Evolutionary conservation across 1,284 basidiomycete species (phyloP).

Genomic region (Trichosporon ovoides): DNA sequence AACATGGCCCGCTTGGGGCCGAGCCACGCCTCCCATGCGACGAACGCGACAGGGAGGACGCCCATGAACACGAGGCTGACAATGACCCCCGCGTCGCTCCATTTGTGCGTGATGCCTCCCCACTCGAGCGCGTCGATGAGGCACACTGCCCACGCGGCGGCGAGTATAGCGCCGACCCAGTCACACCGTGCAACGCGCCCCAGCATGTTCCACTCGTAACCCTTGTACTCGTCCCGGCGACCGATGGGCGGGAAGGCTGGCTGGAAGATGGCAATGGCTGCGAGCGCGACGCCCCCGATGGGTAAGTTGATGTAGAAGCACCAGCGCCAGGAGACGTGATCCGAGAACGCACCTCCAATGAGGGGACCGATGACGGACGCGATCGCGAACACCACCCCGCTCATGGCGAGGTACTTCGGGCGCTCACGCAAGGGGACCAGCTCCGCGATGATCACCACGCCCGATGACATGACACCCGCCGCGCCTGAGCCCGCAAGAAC

Average conservation of each 20-base stretch:
- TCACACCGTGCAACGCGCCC: conserved; percentile 37
- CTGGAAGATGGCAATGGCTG: conserved; percentile 31
- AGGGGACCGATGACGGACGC: conserved; percentile 49
- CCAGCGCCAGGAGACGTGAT: conserved; percentile 47
- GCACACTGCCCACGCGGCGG: conserved; percentile 38
- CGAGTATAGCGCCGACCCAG: conserved; percentile 40
- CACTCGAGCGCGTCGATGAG: conserved; percentile 43
- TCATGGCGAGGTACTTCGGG: conserved; percentile 36
- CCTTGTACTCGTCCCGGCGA: conserved; percentile 35
- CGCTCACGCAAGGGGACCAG: conserved; percentile 40
- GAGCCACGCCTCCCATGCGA: conserved; percentile 43
- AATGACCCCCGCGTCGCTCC: conserved; percentile 47
- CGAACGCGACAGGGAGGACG: conserved; percentile 39
- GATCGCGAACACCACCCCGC: conserved; percentile 43
- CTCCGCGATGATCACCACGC: conserved; percentile 46
- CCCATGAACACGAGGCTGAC: conserved; percentile 44
- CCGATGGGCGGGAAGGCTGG: conserved; percentile 39
- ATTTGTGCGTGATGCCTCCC: conserved; percentile 45
- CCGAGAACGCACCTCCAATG: conserved; percentile 50
- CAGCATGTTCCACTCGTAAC: conserved; percentile 36
- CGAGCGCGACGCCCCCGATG: conserved; percentile 40
- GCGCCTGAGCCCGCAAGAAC: conserved; percentile 54
- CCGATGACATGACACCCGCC: conserved; percentile 51
- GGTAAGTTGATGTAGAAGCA: conserved; percentile 48
- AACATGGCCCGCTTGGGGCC: conserved; percentile 47